Evolutionary conservation across 345 rosid genomes (phyloP), one percentile per base, ranked within the genome.

Genomic region (Citrus unshiu): DNA sequence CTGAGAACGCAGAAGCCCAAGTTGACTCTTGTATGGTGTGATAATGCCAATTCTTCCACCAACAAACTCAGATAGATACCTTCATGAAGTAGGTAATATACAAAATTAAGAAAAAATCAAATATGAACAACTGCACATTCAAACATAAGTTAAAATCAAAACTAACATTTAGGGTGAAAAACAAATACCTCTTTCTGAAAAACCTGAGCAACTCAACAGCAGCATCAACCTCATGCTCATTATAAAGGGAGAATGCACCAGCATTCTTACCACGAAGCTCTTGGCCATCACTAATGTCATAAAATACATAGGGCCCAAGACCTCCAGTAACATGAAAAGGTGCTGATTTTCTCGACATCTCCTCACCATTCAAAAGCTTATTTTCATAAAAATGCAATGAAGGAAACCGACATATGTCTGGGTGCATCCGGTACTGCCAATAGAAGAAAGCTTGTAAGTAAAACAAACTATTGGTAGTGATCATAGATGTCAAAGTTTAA

Each of bases 351-450:
- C 81, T 85, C 34, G 85, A 87, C 91, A 90, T 86, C 72, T 85
- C 81, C 19, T 82, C 89, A 62, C 99, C 99, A 86, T 96, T 88
- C 79, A 94, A 88, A 80, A 94, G 85, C 84, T 92, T 92, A 9
- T 88, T 89, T 76, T 94, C 97, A 79, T 96, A 96, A 84, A 96
- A 96, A 77, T 92, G 98, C 83, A 86, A 81, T 25, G 99, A 96
- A 32, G 98, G 99, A 79, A 96, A 96, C 79, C 71, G 81, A 81
- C 93, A 91, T 82, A 95, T 95, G 74, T 91, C 99, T n/a, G 99
- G 98, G 79, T 95, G 97, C 99, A 95, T 95, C 90, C 99, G 85
- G 84, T 95, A 95, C 99, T 95, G 99, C 75, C 84, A 82, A 74
- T 46, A 82, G 75, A n/a, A 74, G 61, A 79, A 77, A 78, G 69